A percentile compares a stretch with the other conserved stretches of the same genome.
phyloP scores from a whole-genome alignment of 1,284 basidiomycete genomes.

The Irpex sp. region DNA sequence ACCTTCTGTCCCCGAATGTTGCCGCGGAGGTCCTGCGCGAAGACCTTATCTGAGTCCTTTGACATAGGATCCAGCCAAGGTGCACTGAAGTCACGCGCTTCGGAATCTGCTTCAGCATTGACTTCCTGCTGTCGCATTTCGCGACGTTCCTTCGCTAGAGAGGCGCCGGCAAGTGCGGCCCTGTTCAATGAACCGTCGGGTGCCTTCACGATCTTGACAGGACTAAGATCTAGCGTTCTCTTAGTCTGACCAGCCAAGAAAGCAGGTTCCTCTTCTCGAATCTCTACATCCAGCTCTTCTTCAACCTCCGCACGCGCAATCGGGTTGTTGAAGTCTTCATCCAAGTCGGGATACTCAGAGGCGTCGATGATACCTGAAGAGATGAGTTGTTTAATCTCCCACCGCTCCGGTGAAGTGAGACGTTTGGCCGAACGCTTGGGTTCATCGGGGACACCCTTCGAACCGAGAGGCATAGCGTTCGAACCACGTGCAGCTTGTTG shows the following conservation, averaged over 20 bases:
- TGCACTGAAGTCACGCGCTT: constrained; percentile 89
- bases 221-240: constrained; percentile 91
- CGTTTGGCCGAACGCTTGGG: constrained; percentile 80
- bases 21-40: constrained; percentile 91
- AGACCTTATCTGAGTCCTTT: constrained; percentile 79
- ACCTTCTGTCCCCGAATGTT: constrained; percentile 81
- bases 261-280: constrained; percentile 94
- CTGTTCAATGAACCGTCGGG: constrained; percentile 94
- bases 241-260: constrained; percentile 97
- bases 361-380: constrained; percentile 92
- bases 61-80: constrained; percentile 99
- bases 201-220: constrained; percentile 95
- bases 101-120: constrained; percentile 92
- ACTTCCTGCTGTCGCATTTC: constrained; percentile 93
- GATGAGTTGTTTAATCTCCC: constrained; percentile 99
- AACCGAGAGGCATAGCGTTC: constrained; percentile 59
- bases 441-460: constrained; percentile 42
- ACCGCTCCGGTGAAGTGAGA: constrained; percentile 94
- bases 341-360: constrained; percentile 94
- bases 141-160: constrained; percentile 91
- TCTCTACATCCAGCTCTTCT: constrained; percentile 96
- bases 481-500: constrained; percentile 59
- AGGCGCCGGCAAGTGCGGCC: constrained; percentile 90
- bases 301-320: constrained; percentile 84
- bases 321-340: constrained; percentile 84